Evolutionary conservation across 1,139 yeast genomes (phyloP).

Genomic region (Kodamaea arcana): DNA sequence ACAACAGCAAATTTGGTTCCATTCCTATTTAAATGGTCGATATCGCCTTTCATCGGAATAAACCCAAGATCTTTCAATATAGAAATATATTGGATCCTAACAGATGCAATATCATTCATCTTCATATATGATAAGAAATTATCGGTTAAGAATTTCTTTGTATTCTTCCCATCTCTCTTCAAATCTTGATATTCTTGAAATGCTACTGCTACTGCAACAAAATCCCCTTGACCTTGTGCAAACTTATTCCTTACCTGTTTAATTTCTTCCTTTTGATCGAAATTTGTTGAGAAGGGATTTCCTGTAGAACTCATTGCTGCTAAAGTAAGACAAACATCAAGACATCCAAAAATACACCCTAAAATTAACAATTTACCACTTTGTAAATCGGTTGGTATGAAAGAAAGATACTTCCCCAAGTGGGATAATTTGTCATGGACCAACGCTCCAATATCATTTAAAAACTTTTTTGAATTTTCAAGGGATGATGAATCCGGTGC

Average conservation of each 20-base stretch:
- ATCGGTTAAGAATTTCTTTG: conserved; percentile 53
- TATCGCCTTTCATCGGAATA: conserved; percentile 39
- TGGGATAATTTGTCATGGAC: conserved; percentile 57
- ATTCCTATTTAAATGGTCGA: conserved; percentile 40
- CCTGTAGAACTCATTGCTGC: conserved; percentile 76
- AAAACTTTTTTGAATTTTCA: conserved; percentile 54
- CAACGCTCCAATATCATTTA: conserved; percentile 73
- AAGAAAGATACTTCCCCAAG: conserved; percentile 76
- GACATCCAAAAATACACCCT: conserved; percentile 79
- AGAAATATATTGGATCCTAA: conserved; percentile 63
- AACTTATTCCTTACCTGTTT: conserved; percentile 45
- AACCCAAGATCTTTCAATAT: conserved; percentile 75
- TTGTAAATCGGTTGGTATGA: conserved; percentile 80
- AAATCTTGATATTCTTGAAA: conserved; percentile 49
- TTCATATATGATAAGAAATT: conserved; percentile 61
- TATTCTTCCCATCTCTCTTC: conserved; percentile 18
- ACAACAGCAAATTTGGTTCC: conserved; percentile 47
- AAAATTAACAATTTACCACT: conserved; percentile 79
- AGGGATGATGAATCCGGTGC: conserved; percentile 67
- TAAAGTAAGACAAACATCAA: conserved; percentile 69
- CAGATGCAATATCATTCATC: conserved; percentile 67
- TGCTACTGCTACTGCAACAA: conserved; percentile 59
- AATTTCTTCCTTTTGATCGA: conserved; percentile 62
- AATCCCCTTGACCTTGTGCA: conserved; percentile 58
- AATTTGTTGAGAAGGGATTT: conserved; percentile 61